phyloP scores from a whole-genome alignment of 2,329 filamentous ascomycete species.

The Neopestalotiopsis rosae region DNA sequence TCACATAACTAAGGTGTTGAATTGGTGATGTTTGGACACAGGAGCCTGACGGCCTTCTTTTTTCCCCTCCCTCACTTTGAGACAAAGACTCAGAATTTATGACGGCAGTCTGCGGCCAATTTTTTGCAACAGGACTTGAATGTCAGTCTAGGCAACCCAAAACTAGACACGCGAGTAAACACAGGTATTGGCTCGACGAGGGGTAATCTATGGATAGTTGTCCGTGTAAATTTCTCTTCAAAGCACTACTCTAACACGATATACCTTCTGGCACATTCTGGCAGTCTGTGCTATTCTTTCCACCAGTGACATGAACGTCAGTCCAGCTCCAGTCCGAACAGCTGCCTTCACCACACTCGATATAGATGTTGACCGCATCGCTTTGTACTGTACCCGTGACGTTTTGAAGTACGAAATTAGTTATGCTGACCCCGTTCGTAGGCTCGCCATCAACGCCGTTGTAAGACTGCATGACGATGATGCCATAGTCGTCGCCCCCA shows the following conservation, averaged over 20 bases:
- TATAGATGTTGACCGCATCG: conserved; percentile 14
- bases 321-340: conserved; percentile 18
- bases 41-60: too few relatives aligned
- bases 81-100: too few relatives aligned
- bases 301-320: conserved; percentile 16
- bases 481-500: conserved; percentile 10
- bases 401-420: conserved; percentile 15
- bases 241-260: background rate
- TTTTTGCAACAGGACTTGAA: too few relatives aligned
- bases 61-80: too few relatives aligned
- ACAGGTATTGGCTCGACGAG: too few relatives aligned
- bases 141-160: too few relatives aligned
- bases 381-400: conserved; percentile 14
- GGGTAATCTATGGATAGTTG: background rate
- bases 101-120: too few relatives aligned
- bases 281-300: conserved; percentile 11
- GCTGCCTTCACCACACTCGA: conserved; percentile 16
- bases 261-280: conserved; percentile 16
- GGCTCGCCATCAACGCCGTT: conserved; percentile 16
- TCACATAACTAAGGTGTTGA: too few relatives aligned
- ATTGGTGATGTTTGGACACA: too few relatives aligned
- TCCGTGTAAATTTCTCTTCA: too few relatives aligned
- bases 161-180: too few relatives aligned
- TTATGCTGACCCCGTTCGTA: conserved; percentile 16
- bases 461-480: conserved; percentile 18